These are phyloP conservation scores for Lomentospora prolificans DNA, from an alignment of 2,329 filamentous ascomycete genomes.

Conservation along the genomic window DNA sequence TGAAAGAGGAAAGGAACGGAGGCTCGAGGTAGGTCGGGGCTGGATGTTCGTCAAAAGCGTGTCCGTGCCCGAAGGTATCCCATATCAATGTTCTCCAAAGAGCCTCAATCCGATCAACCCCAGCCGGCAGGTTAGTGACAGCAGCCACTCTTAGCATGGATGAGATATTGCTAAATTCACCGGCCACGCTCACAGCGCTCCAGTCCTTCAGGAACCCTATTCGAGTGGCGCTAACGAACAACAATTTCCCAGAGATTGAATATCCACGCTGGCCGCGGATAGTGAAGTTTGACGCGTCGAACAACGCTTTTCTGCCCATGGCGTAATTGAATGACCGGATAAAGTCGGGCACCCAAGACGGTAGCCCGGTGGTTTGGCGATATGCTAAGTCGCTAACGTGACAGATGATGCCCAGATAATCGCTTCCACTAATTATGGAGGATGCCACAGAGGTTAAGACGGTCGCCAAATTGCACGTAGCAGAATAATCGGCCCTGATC, in stretches of 20 bases:
- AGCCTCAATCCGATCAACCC: neutral
- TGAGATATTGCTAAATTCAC: neutral
- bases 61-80: neutral
- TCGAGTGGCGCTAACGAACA: neutral
- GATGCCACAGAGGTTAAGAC: neutral
- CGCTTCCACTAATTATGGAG: neutral
- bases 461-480: neutral
- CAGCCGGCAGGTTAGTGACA: neutral
- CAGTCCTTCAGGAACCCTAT: neutral
- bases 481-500: neutral
- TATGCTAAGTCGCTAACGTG: neutral
- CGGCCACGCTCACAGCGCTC: neutral
- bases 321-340: neutral
- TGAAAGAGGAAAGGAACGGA: neutral
- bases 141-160: neutral
- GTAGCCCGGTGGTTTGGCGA: neutral
- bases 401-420: neutral
- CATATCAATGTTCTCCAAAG: neutral
- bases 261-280: neutral
- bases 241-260: neutral
- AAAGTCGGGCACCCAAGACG: neutral
- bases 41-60: neutral
- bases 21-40: neutral
- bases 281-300: neutral
- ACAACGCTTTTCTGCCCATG: neutral